Evolutionary conservation across 2,329 filamentous ascomycete genomes (phyloP), one percentile per base, ranked within the genome.

Genomic region (Penicillium palitans): DNA sequence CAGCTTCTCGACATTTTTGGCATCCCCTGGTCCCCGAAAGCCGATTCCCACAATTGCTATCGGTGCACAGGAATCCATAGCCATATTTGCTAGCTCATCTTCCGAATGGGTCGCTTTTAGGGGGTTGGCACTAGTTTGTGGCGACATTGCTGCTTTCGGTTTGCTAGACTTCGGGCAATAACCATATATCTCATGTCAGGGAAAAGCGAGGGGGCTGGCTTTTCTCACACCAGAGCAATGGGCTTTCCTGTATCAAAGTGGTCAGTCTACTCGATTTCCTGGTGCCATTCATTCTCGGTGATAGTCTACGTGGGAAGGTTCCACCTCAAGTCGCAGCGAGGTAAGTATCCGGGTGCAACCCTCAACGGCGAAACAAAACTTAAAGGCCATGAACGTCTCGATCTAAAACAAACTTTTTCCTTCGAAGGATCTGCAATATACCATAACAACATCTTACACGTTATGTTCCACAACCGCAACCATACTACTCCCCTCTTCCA

Each of bases 11-110:
- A 63, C 49, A 44, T 61, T 58, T 21, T 37, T 62, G n/a, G 68
- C 68, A 49, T 66, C 61, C 1, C 50, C 66, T 6, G 69, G 68
- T 9, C 64, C 67, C 21, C 68, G 60, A 33, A 70, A 69, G 0
- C 64, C 66, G 48, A 70, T 66, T 7, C 68, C 69, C 13, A 71
- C 49, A 33, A 71, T 59, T 1, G 68, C 68, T 53, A 70, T 67
- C 7, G 68, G 67, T 52, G 60, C 62, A 5, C 52, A 64, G 0
- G 55, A 39, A 40, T 61, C 57, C 2, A 52, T 21, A 1, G 21
- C 12, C 10, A 60, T 39, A 2, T 47, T 47, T 5, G 47, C 52
- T 17, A 59, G 15, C 17, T 54, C 58, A 31, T 58, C 55, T 21
- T 58, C 19, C 2, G 24, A n/a, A 24, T 2, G 12, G 15, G 6